Percentiles rank a stretch among this genome's conserved stretches.
Conservation (phyloP, 129 eudicot species). For the Tanacetum coccineum region DNA sequence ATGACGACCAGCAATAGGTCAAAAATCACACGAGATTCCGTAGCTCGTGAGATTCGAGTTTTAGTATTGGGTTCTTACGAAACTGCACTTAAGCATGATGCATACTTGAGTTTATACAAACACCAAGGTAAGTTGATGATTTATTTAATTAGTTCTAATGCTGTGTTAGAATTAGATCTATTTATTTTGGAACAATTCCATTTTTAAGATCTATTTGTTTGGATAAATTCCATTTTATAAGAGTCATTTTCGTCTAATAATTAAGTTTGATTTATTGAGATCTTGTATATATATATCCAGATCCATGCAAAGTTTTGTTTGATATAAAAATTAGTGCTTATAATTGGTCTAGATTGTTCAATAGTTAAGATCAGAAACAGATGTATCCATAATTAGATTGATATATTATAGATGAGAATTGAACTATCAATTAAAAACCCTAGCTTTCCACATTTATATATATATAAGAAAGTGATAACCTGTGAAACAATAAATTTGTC, state of each 20-base stretch:
- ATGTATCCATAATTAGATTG: no score
- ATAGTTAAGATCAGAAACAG: no score
- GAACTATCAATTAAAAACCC: no score
- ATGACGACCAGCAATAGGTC: not conserved
- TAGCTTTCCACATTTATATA: no score
- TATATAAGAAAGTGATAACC: not conserved
- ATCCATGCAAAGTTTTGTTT: not conserved
- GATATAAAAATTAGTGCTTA: not conserved
- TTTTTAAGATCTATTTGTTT: not conserved
- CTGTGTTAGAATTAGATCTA: not conserved
- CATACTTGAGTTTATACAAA: not conserved
- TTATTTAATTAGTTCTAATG: not conserved
- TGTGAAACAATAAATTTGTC: not conserved
- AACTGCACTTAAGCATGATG: conserved; percentile 2
- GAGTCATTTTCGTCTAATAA: not conserved
- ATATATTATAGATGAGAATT: no score
- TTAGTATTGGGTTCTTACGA: conserved; percentile 16
- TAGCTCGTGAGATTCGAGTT: conserved; percentile 7
- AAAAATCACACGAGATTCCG: not conserved
- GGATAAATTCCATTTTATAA: not conserved
- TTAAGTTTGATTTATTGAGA: no score
- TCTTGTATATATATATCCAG: not conserved
- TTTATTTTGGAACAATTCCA: not conserved
- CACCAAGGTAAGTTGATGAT: conserved; percentile 12
- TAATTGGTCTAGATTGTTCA: not conserved